A percentile compares a stretch with the other conserved stretches of the same genome.
These are phyloP conservation scores for Lachnum nothofagi DNA, from an alignment of 2,329 filamentous ascomycete genomes.

Conservation along the genomic window DNA sequence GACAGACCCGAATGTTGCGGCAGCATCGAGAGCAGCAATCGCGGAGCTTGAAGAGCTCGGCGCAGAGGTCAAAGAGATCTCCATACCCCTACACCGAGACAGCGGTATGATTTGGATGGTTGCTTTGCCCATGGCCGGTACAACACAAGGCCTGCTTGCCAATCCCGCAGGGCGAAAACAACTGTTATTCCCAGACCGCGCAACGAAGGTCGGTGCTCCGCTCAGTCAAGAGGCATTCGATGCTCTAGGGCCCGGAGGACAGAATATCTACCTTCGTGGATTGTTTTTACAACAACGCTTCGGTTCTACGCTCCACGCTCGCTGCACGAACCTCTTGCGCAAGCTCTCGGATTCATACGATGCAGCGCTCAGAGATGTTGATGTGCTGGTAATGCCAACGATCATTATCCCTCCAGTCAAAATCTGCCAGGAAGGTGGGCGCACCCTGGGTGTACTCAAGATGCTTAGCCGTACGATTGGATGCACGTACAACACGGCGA, in stretches of 20 bases:
- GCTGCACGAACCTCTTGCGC: constrained; percentile 44
- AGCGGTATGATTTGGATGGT: constrained; percentile 48
- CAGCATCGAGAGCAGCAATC: constrained; percentile 36
- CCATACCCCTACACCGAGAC: constrained; percentile 44
- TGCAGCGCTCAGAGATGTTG: constrained; percentile 36
- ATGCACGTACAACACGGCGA: constrained; percentile 50
- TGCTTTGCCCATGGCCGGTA: constrained; percentile 41
- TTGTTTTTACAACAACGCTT: constrained; percentile 42
- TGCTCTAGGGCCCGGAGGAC: constrained; percentile 47
- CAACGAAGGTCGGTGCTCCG: constrained; percentile 35
- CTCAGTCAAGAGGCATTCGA: constrained; percentile 49
- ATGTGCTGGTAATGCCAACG: constrained; percentile 46
- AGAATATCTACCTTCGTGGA: constrained; percentile 51
- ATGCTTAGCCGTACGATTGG: constrained; percentile 41
- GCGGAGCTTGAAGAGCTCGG: constrained; percentile 41
- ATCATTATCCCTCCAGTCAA: constrained; percentile 39
- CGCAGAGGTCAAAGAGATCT: constrained; percentile 45
- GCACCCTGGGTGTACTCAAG: constrained; percentile 14
- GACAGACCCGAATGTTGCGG: constrained; percentile 36
- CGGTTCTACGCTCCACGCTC: constrained; percentile 41
- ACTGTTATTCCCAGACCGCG: constrained; percentile 30
- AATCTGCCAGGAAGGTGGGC: constrained; percentile 30
- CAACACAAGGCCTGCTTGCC: constrained; percentile 38
- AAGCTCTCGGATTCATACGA: constrained; percentile 46
- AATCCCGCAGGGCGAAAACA: constrained; percentile 44